Conservation (phyloP, 495 filamentous ascomycete species). For the Oidiodendron maius region DNA sequence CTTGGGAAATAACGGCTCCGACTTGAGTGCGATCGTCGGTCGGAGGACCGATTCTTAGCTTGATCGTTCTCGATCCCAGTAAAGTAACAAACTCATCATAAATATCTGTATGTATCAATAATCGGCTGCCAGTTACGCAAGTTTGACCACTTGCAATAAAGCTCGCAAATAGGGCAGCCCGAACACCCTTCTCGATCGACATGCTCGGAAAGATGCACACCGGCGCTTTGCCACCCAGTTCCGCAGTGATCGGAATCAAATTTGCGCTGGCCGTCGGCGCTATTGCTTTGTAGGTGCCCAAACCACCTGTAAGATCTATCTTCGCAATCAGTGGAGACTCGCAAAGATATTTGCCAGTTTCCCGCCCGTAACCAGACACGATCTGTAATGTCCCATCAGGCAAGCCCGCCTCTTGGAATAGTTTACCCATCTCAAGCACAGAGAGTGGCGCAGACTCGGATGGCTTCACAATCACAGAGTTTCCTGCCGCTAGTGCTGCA, state of each 20-base stretch:
- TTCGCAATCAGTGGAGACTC: slow-evolving; percentile 46
- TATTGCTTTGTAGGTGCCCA: slow-evolving; percentile 35
- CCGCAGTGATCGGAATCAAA: slow-evolving; percentile 49
- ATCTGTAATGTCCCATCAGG: slow-evolving; percentile 49
- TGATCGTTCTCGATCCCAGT: slow-evolving; percentile 29
- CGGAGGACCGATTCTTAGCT: slow-evolving; percentile 28
- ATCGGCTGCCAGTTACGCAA: slow-evolving; percentile 53
- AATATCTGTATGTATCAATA: slow-evolving; percentile 46
- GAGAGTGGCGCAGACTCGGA: slow-evolving; percentile 56
- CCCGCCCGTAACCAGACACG: slow-evolving; percentile 41
- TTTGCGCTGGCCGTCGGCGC: slow-evolving; percentile 43
- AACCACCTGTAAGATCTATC: slow-evolving; percentile 58
- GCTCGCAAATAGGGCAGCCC: slow-evolving; percentile 46
- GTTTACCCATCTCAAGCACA: slow-evolving; percentile 41
- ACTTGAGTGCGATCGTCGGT: slow-evolving; percentile 42
- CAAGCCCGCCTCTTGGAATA: slow-evolving; percentile 46
- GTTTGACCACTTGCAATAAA: slow-evolving; percentile 57
- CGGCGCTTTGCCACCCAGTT: slow-evolving; percentile 53
- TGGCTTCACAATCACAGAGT: slow-evolving; percentile 56
- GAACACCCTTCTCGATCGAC: slow-evolving; percentile 41
- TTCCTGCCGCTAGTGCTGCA: slow-evolving; percentile 56
- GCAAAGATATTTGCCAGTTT: slow-evolving; percentile 49
- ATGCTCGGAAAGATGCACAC: slow-evolving; percentile 35
- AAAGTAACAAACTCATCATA: slow-evolving; percentile 30
- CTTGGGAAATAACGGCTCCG: slow-evolving; percentile 35